Percentiles rank a stretch among this genome's conserved stretches.
Conservation (phyloP, 202 grass and related monocot genomes). For the Cymbopogon flexuosus region DNA sequence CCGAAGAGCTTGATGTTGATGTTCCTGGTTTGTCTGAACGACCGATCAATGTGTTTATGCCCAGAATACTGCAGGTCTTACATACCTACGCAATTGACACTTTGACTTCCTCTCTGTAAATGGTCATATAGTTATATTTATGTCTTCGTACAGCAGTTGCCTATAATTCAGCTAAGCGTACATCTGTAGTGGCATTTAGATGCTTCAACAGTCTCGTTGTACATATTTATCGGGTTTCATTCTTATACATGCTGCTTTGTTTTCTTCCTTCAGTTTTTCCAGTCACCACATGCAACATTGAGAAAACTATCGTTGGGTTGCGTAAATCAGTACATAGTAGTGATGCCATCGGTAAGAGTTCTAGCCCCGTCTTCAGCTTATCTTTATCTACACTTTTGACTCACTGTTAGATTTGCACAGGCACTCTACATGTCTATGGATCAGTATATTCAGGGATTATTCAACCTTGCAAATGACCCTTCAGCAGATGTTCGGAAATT, state of each 20-base stretch:
- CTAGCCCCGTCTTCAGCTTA: background rate
- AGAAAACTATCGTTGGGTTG: constrained; percentile 86
- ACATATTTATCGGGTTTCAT: background rate
- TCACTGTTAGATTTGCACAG: constrained; percentile 40
- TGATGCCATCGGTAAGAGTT: constrained; percentile 72
- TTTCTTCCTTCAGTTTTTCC: constrained; percentile 64
- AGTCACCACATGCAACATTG: constrained; percentile 73
- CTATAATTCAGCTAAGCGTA: constrained; percentile 8
- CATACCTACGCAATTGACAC: background rate
- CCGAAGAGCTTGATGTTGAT: constrained; percentile 90
- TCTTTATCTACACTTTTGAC: background rate
- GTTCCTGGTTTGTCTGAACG: constrained; percentile 80
- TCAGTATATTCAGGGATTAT: constrained; percentile 93
- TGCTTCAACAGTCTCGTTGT: background rate
- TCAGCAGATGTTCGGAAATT: constrained; percentile 89
- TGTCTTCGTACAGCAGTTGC: background rate
- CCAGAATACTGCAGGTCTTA: constrained; percentile 74
- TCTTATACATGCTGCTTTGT: constrained; percentile 12
- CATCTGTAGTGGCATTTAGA: background rate
- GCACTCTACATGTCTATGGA: constrained; percentile 92
- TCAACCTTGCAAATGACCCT: constrained; percentile 74
- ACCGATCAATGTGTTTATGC: constrained; percentile 90
- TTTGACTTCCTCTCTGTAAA: background rate
- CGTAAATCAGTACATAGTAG: constrained; percentile 88
- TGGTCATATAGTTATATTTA: background rate